Conservation (phyloP, 1,284 basidiomycete genomes). For the Leccinum holopus region DNA sequence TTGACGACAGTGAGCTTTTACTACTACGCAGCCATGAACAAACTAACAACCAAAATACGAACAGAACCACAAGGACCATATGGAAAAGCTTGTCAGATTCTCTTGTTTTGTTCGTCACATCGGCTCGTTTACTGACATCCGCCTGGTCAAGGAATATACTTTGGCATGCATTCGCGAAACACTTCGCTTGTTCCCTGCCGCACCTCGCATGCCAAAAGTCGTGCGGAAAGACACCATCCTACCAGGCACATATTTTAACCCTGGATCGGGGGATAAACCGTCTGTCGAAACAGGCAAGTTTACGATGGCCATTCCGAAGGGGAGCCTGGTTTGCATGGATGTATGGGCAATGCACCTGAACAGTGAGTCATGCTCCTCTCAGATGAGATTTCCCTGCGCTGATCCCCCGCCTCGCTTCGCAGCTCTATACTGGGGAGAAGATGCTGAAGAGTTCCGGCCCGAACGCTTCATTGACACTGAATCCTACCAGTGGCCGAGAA, state of each 20-base stretch:
- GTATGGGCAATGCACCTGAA: conserved; percentile 40
- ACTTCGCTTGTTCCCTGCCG: conserved; percentile 42
- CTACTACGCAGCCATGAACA: background rate
- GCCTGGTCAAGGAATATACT: conserved; percentile 39
- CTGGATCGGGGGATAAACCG: conserved; percentile 25
- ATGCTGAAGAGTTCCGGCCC: conserved; percentile 42
- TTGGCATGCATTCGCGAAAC: conserved; percentile 43
- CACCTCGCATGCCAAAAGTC: conserved; percentile 42
- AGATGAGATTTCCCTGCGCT: background rate
- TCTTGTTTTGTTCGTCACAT: background rate
- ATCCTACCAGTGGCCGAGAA: conserved; percentile 39
- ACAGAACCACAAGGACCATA: conserved; percentile 39
- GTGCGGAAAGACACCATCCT: conserved; percentile 38
- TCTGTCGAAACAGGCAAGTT: conserved; percentile 33
- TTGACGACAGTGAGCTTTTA: conserved; percentile 17
- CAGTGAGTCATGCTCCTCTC: conserved; percentile 23
- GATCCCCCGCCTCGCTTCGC: background rate
- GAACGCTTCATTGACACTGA: conserved; percentile 48
- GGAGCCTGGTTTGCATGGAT: conserved; percentile 41
- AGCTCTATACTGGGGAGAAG: conserved; percentile 44
- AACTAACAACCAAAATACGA: background rate
- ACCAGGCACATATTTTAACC: conserved; percentile 35
- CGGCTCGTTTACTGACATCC: background rate
- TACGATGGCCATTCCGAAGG: conserved; percentile 39
- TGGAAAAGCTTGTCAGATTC: conserved; percentile 34